A percentile compares a stretch with the other conserved stretches of the same genome.
These are phyloP conservation scores for Hypoxylon sp. DNA, from an alignment of 2,329 filamentous ascomycete genomes.

Conservation along the genomic window DNA sequence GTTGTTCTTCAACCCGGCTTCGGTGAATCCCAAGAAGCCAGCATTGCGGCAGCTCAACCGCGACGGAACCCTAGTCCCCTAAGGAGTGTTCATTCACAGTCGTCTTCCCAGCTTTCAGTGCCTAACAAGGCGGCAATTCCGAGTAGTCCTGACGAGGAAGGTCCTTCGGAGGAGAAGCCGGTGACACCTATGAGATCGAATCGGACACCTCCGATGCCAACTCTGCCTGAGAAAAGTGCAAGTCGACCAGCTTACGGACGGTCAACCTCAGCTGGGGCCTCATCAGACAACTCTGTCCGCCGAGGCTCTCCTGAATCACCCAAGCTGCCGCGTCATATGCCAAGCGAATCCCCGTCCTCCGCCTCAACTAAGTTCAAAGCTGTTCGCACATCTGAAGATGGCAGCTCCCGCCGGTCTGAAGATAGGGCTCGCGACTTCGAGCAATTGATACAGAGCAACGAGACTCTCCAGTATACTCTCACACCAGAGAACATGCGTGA, in stretches of 20 bases:
- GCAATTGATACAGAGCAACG: constrained; percentile 82
- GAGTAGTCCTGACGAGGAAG: constrained; percentile 23
- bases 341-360: constrained; percentile 65
- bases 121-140: constrained; percentile 45
- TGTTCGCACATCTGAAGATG: constrained; percentile 70
- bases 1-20: constrained; percentile 26
- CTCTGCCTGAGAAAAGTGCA: constrained; percentile 50
- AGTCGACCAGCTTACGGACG: constrained; percentile 45
- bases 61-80: constrained; percentile 42
- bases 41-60: constrained; percentile 28
- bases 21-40: constrained; percentile 35
- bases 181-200: constrained; percentile 42
- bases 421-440: constrained; percentile 79
- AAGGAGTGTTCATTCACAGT: constrained; percentile 35
- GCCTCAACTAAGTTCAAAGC: constrained; percentile 64
- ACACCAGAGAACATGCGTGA: constrained; percentile 84
- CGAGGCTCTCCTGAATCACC: constrained; percentile 49
- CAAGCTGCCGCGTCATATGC: constrained; percentile 54
- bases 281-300: constrained; percentile 28
- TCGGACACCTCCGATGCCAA: constrained; percentile 48
- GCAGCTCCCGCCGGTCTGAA: constrained; percentile 60
- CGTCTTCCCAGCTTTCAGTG: constrained; percentile 32
- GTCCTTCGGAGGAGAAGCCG: constrained; percentile 43
- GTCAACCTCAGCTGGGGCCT: constrained; percentile 27
- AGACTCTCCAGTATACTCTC: constrained; percentile 85